Conservation (phyloP, 352 stramenopile species). For the Phytophthora pluvialis region DNA sequence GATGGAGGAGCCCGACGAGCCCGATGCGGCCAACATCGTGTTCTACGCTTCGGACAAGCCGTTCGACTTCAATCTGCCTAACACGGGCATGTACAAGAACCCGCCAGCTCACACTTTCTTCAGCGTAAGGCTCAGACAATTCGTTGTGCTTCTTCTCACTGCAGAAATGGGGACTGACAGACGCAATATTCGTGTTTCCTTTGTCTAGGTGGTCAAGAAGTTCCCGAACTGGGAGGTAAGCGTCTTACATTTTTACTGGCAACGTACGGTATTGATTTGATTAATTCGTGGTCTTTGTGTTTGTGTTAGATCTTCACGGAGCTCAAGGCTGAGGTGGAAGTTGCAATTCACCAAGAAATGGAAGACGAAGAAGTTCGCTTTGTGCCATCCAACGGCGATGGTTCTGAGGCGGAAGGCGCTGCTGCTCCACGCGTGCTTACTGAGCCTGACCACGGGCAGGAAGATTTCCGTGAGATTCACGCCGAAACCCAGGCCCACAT, state of each 20-base stretch:
- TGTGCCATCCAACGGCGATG: slow-evolving; percentile 19
- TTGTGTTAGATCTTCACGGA: slow-evolving; percentile 66
- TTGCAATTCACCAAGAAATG: slow-evolving; percentile 55
- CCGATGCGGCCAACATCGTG: slow-evolving; percentile 67
- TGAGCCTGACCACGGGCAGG: slow-evolving; percentile 54
- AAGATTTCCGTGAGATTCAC: slow-evolving; percentile 61
- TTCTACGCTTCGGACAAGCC: slow-evolving; percentile 78
- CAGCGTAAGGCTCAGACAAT: slow-evolving; percentile 39
- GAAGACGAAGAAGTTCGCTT: slow-evolving; percentile 66
- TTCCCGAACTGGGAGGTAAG: slow-evolving; percentile 72
- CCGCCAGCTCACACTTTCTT: slow-evolving; percentile 60
- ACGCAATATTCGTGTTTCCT: slow-evolving; percentile 3
- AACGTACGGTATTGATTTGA: neutral
- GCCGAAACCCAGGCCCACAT: slow-evolving; percentile 67
- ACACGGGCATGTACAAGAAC: slow-evolving; percentile 54
- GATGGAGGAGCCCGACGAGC: slow-evolving; percentile 48
- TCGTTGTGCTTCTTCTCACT: neutral
- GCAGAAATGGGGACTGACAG: neutral
- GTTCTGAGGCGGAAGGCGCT: neutral
- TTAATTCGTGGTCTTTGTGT: neutral
- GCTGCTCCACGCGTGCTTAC: slow-evolving; percentile 50
- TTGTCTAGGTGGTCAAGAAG: slow-evolving; percentile 55
- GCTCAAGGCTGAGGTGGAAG: slow-evolving; percentile 44
- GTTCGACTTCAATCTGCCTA: slow-evolving; percentile 71
- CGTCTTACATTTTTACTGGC: neutral